phyloP scores from a whole-genome alignment of 176 grass and related monocot species.

The Zea luxurians region DNA sequence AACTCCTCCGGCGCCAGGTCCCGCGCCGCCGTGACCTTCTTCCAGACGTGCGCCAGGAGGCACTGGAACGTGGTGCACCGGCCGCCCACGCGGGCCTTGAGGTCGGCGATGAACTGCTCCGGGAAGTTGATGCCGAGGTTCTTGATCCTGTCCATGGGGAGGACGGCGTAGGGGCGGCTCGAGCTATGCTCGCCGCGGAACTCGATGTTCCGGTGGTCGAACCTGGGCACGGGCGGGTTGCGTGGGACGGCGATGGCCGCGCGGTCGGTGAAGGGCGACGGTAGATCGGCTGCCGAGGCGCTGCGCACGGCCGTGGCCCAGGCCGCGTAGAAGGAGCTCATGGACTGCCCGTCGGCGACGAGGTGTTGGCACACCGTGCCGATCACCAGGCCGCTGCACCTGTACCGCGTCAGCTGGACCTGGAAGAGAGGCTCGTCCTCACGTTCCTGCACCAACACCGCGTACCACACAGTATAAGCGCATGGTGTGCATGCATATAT shows the following conservation, averaged over 20 bases:
- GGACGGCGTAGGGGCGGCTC: neutral
- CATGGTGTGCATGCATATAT: neutral
- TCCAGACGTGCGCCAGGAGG: slow-evolving; percentile 50
- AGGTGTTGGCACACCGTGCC: slow-evolving; percentile 27
- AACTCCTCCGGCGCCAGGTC: slow-evolving; percentile 1
- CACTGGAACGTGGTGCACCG: slow-evolving; percentile 55
- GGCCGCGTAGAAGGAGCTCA: slow-evolving; percentile 40
- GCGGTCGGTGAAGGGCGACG: slow-evolving; percentile 32
- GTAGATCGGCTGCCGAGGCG: neutral
- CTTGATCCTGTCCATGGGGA: slow-evolving; percentile 22
- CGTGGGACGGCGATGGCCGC: neutral
- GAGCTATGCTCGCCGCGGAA: slow-evolving; percentile 5
- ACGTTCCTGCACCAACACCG: neutral
- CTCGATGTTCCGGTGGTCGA: slow-evolving; percentile 41
- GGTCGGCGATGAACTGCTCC: slow-evolving; percentile 27
- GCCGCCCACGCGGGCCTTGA: slow-evolving; percentile 22
- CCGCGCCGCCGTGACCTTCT: slow-evolving; percentile 46
- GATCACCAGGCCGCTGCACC: slow-evolving; percentile 48
- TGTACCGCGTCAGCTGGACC: slow-evolving; percentile 45
- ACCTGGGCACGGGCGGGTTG: neutral
- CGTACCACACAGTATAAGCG: neutral
- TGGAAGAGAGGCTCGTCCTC: slow-evolving; percentile 31
- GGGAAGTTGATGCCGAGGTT: slow-evolving; percentile 30
- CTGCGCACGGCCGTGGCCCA: slow-evolving; percentile 42
- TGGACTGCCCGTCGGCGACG: slow-evolving; percentile 49